A percentile compares a stretch with the other conserved stretches of the same genome.
Conservation (phyloP, 2,329 filamentous ascomycete species). For the Talaromyces islandicus region DNA sequence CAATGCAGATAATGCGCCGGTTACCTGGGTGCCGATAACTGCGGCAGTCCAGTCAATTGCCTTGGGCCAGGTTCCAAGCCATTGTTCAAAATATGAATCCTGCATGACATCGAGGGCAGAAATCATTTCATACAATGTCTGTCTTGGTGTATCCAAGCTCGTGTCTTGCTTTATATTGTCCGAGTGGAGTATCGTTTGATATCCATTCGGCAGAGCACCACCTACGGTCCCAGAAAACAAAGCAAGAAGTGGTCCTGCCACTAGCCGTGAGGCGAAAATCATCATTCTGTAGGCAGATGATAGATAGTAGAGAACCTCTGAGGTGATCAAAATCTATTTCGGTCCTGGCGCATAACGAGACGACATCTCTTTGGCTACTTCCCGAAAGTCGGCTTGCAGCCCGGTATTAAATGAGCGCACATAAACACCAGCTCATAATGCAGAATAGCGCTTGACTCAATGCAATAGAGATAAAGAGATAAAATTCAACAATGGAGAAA, state of each 20-base stretch:
- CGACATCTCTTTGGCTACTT: not conserved
- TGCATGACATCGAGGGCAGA: conserved; percentile 71
- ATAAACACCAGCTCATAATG: not conserved
- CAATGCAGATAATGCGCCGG: conserved; percentile 65
- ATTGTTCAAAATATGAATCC: conserved; percentile 66
- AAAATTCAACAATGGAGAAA: not conserved
- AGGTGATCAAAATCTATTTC: not conserved
- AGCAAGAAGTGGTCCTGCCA: conserved; percentile 5
- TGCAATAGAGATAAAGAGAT: not conserved
- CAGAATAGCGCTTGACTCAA: not conserved
- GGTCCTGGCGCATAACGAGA: not conserved
- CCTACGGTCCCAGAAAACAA: not conserved
- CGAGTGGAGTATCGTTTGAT: not conserved
- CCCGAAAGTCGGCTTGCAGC: not conserved
- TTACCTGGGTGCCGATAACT: conserved; percentile 73
- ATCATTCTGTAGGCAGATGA: not conserved
- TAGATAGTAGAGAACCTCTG: not conserved
- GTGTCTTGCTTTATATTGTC: not conserved
- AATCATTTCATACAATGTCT: conserved; percentile 42
- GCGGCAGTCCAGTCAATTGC: conserved; percentile 93
- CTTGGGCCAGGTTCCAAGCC: conserved; percentile 74
- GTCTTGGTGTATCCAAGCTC: not conserved
- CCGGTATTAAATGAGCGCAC: not conserved
- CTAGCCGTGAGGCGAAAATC: not conserved
- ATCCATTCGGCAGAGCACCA: conserved; percentile 1